Percentiles rank a stretch among this genome's conserved stretches.
These are phyloP conservation scores for Rhodomyrtus psidioides DNA, from an alignment of 441 rosid genomes.

Conservation along the genomic window DNA sequence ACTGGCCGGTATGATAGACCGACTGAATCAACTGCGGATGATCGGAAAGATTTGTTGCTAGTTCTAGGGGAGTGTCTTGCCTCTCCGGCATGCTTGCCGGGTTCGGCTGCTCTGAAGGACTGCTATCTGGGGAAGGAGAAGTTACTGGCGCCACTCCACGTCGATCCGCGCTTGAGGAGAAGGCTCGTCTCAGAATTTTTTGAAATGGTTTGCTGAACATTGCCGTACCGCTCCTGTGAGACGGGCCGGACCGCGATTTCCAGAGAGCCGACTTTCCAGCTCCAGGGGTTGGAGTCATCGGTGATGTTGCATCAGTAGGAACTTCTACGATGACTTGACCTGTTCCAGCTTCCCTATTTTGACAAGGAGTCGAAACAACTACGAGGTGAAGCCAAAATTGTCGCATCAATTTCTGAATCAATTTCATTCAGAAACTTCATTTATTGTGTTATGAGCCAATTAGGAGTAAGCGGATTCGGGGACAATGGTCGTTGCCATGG, in stretches of 20 bases:
- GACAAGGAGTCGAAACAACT: constrained; percentile 6
- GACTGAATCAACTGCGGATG: constrained; percentile 18
- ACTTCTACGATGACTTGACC: constrained; percentile 24
- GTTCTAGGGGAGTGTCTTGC: constrained; percentile 37
- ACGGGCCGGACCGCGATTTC: constrained; percentile 31
- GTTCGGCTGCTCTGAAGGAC: constrained; percentile 15
- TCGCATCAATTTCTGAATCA: not conserved
- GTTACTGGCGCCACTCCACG: constrained; percentile 1
- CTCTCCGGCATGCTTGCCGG: constrained; percentile 12
- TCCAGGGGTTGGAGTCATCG: constrained; percentile 22
- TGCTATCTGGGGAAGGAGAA: constrained; percentile 13
- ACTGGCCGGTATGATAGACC: constrained; percentile 18
- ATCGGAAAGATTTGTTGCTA: constrained; percentile 23
- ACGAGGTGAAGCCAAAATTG: not conserved
- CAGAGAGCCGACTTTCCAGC: constrained; percentile 16
- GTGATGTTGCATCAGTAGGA: constrained; percentile 28
- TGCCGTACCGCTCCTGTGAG: constrained; percentile 11
- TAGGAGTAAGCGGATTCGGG: not conserved
- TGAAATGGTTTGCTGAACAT: constrained; percentile 37
- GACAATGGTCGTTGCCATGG: not conserved
- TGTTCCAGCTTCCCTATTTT: constrained; percentile 40
- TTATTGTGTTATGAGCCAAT: not conserved
- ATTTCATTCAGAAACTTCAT: not conserved
- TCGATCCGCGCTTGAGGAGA: constrained; percentile 18
- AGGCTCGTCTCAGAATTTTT: constrained; percentile 22